These are phyloP conservation scores for Pelagomonas calceolata DNA, from an alignment of 108 stramenopile species.

Conservation along the genomic window DNA sequence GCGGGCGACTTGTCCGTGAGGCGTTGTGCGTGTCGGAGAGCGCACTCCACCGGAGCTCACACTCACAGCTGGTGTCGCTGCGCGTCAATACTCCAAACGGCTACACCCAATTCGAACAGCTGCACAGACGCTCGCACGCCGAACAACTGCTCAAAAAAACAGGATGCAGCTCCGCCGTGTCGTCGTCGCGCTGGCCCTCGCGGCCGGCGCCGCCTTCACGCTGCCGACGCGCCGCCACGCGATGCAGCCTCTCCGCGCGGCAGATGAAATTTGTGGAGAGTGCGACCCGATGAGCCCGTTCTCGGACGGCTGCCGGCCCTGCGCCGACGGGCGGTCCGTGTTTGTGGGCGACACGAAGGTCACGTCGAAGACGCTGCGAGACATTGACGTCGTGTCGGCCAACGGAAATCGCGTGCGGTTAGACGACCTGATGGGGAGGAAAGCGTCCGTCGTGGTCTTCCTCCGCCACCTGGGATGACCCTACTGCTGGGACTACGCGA, in stretches of 20 bases:
- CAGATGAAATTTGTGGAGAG: not conserved
- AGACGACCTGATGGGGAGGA: not conserved
- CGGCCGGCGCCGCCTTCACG: too few relatives aligned
- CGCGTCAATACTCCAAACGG: too few relatives aligned
- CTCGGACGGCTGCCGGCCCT: not conserved
- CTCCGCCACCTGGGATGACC: constrained; percentile 74
- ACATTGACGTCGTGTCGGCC: not conserved
- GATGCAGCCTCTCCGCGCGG: not conserved
- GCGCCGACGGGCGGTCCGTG: not conserved
- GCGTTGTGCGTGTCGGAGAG: too few relatives aligned
- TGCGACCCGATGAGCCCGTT: not conserved
- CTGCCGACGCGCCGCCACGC: too few relatives aligned
- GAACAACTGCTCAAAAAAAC: too few relatives aligned
- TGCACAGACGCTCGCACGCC: too few relatives aligned
- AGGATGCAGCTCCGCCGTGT: too few relatives aligned
- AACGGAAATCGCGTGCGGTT: not conserved
- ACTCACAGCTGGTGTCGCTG: too few relatives aligned
- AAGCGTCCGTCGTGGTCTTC: constrained; percentile 37
- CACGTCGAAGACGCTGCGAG: not conserved
- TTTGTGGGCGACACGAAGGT: not conserved
- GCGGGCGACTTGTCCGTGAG: too few relatives aligned
- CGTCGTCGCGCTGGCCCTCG: too few relatives aligned
- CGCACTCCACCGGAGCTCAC: too few relatives aligned
- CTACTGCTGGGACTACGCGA: constrained; percentile 79
- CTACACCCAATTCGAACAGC: too few relatives aligned